Evolutionary conservation across 108 stramenopile genomes (phyloP).

Genomic region (Stephanodiscus minutulus): DNA sequence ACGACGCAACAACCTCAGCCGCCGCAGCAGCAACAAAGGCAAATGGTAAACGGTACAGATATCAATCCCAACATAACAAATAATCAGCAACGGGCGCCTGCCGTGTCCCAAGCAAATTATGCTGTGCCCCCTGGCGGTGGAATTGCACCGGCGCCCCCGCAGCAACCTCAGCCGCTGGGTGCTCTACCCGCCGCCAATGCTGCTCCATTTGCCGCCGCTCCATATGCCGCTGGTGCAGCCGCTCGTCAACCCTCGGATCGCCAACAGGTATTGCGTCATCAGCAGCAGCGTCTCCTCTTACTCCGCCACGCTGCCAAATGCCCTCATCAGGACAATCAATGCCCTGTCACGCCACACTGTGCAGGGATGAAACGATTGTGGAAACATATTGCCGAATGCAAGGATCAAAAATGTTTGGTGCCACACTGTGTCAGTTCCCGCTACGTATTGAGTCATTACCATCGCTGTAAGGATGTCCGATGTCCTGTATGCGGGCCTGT

Average conservation of each 20-base stretch:
- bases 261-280: constrained; percentile 96
- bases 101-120: constrained; percentile 51
- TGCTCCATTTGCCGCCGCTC: constrained; percentile 22
- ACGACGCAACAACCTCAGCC: constrained; percentile 57
- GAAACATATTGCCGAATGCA: constrained; percentile 99
- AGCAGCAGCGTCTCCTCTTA: constrained; percentile 97
- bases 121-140: constrained; percentile 33
- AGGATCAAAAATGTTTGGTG: constrained; percentile 95
- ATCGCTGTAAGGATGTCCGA: constrained; percentile 96
- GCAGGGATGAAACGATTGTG: constrained; percentile 97
- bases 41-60: constrained; percentile 81
- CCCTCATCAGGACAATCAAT: constrained; percentile 90
- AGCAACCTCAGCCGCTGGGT: constrained; percentile 14
- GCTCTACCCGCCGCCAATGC: constrained; percentile 11
- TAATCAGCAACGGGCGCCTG: constrained; percentile 25
- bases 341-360: constrained; percentile 97
- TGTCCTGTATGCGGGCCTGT: constrained; percentile 99
- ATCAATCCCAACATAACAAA: constrained; percentile 77
- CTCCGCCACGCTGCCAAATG: constrained; percentile 99
- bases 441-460: constrained; percentile 98
- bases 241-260: constrained; percentile 74
- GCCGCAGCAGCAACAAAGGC: constrained; percentile 52
- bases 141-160: constrained; percentile 26
- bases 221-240: constrained; percentile 23
- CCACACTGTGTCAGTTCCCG: constrained; percentile 98